Percentiles rank a stretch among this genome's conserved stretches.
These are phyloP conservation scores for Gautieria morchelliformis DNA, from an alignment of 768 basidiomycete species.

Conservation along the genomic window DNA sequence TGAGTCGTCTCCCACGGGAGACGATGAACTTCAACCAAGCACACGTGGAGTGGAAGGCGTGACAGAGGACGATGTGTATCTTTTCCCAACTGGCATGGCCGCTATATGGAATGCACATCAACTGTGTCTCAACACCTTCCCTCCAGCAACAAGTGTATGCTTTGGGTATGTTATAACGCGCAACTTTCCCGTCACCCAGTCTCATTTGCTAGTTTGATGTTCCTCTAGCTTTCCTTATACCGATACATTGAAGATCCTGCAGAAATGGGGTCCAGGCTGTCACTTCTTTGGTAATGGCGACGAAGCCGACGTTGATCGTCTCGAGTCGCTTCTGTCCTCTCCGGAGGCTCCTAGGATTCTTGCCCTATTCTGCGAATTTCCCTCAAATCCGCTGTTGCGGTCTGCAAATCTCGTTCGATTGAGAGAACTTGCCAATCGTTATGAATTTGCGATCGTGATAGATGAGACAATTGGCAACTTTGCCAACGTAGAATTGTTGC, in stretches of 20 bases:
- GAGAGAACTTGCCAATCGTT: slow-evolving; percentile 34
- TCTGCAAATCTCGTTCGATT: slow-evolving; percentile 33
- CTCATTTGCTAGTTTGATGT: background rate
- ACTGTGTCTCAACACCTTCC: slow-evolving; percentile 23
- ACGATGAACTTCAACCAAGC: slow-evolving; percentile 12
- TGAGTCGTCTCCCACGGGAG: slow-evolving; percentile 7
- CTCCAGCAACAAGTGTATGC: slow-evolving; percentile 31
- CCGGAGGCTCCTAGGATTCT: slow-evolving; percentile 24
- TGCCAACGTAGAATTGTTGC: slow-evolving; percentile 38
- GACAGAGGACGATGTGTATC: slow-evolving; percentile 38
- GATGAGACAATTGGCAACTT: slow-evolving; percentile 48
- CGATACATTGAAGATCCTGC: slow-evolving; percentile 42
- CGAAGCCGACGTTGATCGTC: slow-evolving; percentile 26
- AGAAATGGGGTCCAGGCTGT: slow-evolving; percentile 42
- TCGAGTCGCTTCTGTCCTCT: slow-evolving; percentile 24
- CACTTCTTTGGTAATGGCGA: slow-evolving; percentile 36
- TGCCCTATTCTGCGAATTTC: slow-evolving; percentile 43
- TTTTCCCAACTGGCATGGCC: slow-evolving; percentile 44
- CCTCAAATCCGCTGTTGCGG: slow-evolving; percentile 42
- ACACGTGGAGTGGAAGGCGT: slow-evolving; percentile 23
- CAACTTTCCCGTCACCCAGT: background rate
- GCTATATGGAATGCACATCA: slow-evolving; percentile 43
- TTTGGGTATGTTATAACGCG: slow-evolving; percentile 27
- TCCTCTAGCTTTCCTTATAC: slow-evolving; percentile 37
- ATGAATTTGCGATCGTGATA: slow-evolving; percentile 39